phyloP scores from a whole-genome alignment of 441 rosid species.

The Populus hybrid region DNA sequence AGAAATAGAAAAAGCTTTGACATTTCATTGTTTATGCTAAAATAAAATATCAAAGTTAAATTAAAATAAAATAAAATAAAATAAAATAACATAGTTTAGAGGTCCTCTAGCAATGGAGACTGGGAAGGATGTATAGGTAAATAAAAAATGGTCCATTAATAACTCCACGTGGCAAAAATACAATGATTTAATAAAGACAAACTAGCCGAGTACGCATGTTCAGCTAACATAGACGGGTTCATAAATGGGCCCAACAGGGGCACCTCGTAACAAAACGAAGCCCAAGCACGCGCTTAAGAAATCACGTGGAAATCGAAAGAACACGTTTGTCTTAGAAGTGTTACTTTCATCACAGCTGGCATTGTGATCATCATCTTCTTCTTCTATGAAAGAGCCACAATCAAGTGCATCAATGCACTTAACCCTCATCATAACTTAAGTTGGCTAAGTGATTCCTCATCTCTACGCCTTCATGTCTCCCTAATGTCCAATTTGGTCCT shows the following conservation, averaged over 20 bases:
- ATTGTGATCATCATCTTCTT: not conserved
- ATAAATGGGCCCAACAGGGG: not conserved
- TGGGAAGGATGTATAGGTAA: no score
- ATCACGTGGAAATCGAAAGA: not conserved
- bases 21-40: no score
- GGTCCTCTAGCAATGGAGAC: no score
- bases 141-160: not conserved
- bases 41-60: no score
- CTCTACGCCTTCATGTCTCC: no score
- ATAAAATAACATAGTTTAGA: no score
- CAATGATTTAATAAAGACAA: not conserved
- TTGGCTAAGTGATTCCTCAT: not conserved
- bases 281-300: not conserved
- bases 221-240: not conserved
- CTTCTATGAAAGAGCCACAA: not conserved
- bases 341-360: constrained; percentile 29
- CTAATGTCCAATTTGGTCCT: no score
- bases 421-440: not conserved
- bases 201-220: not conserved
- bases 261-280: not conserved
- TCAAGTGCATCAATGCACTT: not conserved
- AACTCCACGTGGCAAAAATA: not conserved
- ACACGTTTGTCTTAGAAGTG: not conserved
- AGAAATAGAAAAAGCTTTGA: no score
- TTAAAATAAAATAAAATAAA: no score